phyloP scores from a whole-genome alignment of 2,329 filamentous ascomycete species.

The Metarhizium brunneum region DNA sequence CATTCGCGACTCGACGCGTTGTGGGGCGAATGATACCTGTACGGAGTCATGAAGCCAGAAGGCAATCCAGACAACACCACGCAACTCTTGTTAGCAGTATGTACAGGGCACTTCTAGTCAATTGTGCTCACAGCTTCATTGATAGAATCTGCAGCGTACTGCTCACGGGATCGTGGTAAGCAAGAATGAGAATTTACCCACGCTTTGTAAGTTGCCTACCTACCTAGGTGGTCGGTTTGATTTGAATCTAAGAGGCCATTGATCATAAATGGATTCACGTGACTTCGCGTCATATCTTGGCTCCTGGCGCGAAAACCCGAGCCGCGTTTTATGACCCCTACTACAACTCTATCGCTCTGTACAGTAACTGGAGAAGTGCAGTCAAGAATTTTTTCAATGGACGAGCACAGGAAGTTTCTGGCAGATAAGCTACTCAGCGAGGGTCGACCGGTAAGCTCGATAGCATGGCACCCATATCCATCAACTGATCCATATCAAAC shows the following conservation, averaged over 20 bases:
- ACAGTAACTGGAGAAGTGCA: not conserved
- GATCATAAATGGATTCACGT: slow-evolving; percentile 18
- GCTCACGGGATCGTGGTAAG: too few relatives aligned
- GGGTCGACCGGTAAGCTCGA: slow-evolving; percentile 52
- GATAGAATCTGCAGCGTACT: too few relatives aligned
- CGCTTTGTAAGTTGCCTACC: too few relatives aligned
- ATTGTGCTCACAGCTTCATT: too few relatives aligned
- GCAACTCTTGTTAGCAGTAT: not conserved
- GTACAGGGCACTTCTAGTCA: not conserved
- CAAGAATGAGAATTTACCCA: not conserved
- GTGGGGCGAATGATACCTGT: not conserved
- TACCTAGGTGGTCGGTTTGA: too few relatives aligned
- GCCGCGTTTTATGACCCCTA: not conserved
- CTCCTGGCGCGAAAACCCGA: not conserved
- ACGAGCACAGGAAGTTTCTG: slow-evolving; percentile 62
- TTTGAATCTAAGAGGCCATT: not conserved
- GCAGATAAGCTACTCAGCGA: slow-evolving; percentile 70
- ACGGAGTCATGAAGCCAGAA: not conserved
- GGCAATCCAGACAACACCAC: too few relatives aligned
- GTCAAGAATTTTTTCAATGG: slow-evolving; percentile 29
- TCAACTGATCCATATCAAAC: not conserved
- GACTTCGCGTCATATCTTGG: slow-evolving; percentile 21
- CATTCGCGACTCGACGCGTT: slow-evolving; percentile 4
- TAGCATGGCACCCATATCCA: not conserved
- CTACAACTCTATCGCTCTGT: not conserved